Percentiles rank a stretch among this genome's conserved stretches.
Conservation (phyloP, 2,329 filamentous ascomycete species). For the Penicillium brevicompactum region DNA sequence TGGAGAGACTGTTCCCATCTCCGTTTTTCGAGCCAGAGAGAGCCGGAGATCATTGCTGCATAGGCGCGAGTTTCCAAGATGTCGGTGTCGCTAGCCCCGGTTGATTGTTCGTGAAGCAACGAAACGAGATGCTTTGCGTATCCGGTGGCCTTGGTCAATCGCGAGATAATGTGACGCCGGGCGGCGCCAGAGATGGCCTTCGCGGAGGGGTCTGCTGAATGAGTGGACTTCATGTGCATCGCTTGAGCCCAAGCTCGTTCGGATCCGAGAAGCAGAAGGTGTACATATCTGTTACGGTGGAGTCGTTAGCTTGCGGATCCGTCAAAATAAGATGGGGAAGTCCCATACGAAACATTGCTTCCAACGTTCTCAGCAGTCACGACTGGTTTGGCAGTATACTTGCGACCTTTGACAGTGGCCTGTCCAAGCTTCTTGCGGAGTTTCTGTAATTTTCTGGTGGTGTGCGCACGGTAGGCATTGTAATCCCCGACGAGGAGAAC, state of each 20-base stretch:
- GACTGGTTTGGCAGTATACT: constrained; percentile 71
- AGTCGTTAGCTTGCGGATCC: constrained; percentile 15
- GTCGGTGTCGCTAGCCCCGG: constrained; percentile 69
- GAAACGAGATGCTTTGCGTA: constrained; percentile 69
- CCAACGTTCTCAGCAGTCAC: constrained; percentile 76
- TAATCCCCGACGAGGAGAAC: constrained; percentile 89
- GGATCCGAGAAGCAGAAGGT: constrained; percentile 79
- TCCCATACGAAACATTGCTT: constrained; percentile 71
- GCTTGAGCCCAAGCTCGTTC: constrained; percentile 95
- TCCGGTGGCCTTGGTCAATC: constrained; percentile 76
- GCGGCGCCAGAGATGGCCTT: constrained; percentile 78
- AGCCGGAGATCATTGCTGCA: constrained; percentile 72
- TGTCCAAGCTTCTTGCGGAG: constrained; percentile 83
- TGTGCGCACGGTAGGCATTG: constrained; percentile 76
- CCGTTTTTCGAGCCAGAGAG: constrained; percentile 82
- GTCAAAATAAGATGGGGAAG: background rate
- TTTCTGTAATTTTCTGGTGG: constrained; percentile 79
- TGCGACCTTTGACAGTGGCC: constrained; percentile 80
- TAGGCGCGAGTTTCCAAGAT: constrained; percentile 87
- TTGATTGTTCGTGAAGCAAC: constrained; percentile 65
- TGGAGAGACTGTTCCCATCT: constrained; percentile 78
- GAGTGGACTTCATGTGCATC: constrained; percentile 87
- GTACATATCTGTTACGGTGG: constrained; percentile 61
- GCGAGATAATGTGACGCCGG: constrained; percentile 84
- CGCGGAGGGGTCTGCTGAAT: constrained; percentile 70